Evolutionary conservation across 495 filamentous ascomycete genomes (phyloP), one percentile per base, ranked within the genome.

Genomic region (Aspergillus olivimuriae): DNA sequence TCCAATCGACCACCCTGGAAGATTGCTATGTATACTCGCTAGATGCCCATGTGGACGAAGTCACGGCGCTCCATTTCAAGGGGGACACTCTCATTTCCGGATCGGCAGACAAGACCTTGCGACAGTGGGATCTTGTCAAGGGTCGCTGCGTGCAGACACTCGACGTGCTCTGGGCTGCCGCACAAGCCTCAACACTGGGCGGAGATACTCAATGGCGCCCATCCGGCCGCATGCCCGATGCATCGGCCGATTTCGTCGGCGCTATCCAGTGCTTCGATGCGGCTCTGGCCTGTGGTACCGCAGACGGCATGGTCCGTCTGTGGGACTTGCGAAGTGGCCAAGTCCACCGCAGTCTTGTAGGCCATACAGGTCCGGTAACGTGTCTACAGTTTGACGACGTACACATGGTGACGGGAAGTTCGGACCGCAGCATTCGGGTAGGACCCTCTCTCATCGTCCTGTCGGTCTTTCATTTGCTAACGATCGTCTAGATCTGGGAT

Each of bases 81-180:
- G 86, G 83, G 19, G 78, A 96, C 54, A 90, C 88, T 0, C 76
- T 98, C 14, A 86, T 98, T 10, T 98, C 92, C 3, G 92, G 92
- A 11, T 97, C 92, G 4, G 83, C 94, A 5, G 92, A 98, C 63
- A 98, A 98, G 72, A 98, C 92, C 2, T 66, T 98, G 32, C 80
- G 92, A 34, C 92, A 99, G 65, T 99, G 92, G 92, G 92, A 99
- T 75, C 69, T 99, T 23, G 84, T 86, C 47, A 95, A 88, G 57
- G 92, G 92, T 6, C 84, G 94, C 39, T 97, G 92, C 62, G 87
- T 97, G 22, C 92, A 99, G 65, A 99, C 92, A 1, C 71, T 99
- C 20, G 92, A 99, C 64, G 90, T 99, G n/a, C 81, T 99, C 51
- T 99, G 92, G 92, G 92, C 92, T 4, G 88, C 92, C 1, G 89